Evolutionary conservation across 306 rosid genomes (phyloP).

Genomic region (Notholithocarpus densiflorus): DNA sequence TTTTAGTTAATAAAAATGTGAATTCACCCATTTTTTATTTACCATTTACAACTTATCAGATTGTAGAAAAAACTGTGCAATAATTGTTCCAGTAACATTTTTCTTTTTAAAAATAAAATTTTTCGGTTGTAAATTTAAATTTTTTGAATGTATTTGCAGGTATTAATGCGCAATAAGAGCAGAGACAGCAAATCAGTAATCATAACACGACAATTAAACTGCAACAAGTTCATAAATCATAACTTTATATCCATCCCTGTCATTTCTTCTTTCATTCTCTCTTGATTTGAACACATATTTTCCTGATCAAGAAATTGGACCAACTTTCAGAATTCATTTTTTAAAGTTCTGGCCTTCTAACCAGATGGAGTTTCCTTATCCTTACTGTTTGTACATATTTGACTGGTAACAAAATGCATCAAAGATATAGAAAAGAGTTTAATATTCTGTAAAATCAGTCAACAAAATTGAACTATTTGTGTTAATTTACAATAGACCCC

Average conservation of each 20-base stretch:
- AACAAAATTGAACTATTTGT: constrained; percentile 30
- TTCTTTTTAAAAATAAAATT: too few species aligned
- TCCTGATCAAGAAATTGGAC: not conserved
- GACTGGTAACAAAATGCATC: not conserved
- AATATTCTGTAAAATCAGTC: not conserved
- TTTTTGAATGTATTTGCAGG: too few species aligned
- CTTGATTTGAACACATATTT: not conserved
- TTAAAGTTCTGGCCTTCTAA: not conserved
- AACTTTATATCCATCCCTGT: not conserved
- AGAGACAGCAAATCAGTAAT: too few species aligned
- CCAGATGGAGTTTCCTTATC: not conserved
- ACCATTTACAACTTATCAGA: too few species aligned
- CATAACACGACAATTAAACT: too few species aligned
- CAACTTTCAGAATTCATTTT: not conserved
- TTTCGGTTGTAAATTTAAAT: too few species aligned
- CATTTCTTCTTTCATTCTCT: not conserved
- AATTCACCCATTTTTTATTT: too few species aligned
- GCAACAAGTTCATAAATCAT: not conserved
- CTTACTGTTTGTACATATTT: not conserved
- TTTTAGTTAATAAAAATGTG: too few species aligned
- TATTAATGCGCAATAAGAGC: too few species aligned
- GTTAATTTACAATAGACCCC: constrained; percentile 19
- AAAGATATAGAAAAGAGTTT: not conserved
- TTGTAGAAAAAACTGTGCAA: too few species aligned
- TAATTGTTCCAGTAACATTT: too few species aligned